Percentiles rank a stretch among this genome's conserved stretches.
Evolutionary conservation across 768 basidiomycete species (phyloP).

Genomic region (Leucosporidium yakuticum): DNA sequence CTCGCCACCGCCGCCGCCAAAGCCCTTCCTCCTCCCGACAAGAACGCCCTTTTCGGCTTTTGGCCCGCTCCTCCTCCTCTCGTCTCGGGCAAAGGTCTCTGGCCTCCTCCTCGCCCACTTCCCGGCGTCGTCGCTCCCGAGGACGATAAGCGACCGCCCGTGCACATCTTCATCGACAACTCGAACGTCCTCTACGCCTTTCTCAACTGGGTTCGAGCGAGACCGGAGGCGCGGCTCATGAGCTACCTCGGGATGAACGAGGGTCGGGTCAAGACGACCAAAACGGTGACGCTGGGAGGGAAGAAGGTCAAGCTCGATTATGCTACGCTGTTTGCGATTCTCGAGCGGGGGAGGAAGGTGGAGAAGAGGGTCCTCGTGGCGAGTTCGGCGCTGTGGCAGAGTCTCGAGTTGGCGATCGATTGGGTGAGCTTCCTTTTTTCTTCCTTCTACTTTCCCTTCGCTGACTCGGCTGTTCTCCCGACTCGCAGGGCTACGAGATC

Average conservation of each 20-base stretch:
- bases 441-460: constrained; percentile 64
- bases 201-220: constrained; percentile 32
- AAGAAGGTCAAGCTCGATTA: constrained; percentile 58
- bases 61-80: constrained; percentile 27
- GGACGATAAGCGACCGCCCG: constrained; percentile 19
- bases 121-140: constrained; percentile 3
- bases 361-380: constrained; percentile 69
- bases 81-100: constrained; percentile 25
- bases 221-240: constrained; percentile 23
- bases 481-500: constrained; percentile 35
- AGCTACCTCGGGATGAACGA: background rate
- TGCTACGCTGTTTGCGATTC: constrained; percentile 64
- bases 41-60: constrained; percentile 20
- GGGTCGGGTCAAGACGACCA: constrained; percentile 5
- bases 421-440: constrained; percentile 70
- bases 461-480: constrained; percentile 19
- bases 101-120: constrained; percentile 19
- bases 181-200: constrained; percentile 35
- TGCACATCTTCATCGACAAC: constrained; percentile 34
- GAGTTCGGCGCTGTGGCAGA: constrained; percentile 76
- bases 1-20: constrained; percentile 11
- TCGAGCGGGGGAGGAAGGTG: constrained; percentile 74
- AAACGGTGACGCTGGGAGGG: constrained; percentile 23
- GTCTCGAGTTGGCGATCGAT: constrained; percentile 63
- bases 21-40: constrained; percentile 18